These are phyloP conservation scores for Xylaria sp. DNA, from an alignment of 2,329 filamentous ascomycete genomes.

Conservation along the genomic window DNA sequence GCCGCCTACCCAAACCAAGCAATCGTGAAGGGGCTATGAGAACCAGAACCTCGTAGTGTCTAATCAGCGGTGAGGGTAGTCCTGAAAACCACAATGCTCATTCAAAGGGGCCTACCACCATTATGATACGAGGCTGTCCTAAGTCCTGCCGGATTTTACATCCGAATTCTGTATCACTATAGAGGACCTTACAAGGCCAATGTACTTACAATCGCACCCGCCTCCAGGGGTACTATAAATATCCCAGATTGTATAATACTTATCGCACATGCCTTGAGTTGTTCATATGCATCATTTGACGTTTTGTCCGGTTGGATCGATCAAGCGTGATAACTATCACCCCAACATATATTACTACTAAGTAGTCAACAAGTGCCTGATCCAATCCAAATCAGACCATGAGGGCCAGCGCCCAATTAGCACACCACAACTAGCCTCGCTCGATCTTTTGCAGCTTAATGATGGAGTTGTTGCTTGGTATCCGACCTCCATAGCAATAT, in stretches of 20 bases:
- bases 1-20: not conserved
- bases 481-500: too few relatives aligned
- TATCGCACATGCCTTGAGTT: not conserved
- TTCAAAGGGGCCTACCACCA: not conserved
- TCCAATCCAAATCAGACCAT: too few relatives aligned
- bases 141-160: constrained; percentile 10
- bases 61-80: not conserved
- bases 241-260: constrained; percentile 16
- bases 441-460: too few relatives aligned
- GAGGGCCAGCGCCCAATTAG: too few relatives aligned
- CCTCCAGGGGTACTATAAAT: not conserved
- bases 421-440: too few relatives aligned
- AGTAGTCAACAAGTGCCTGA: too few relatives aligned
- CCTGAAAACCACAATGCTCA: not conserved
- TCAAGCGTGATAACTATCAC: not conserved
- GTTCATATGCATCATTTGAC: too few relatives aligned
- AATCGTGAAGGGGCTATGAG: not conserved
- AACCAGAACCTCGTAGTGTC: not conserved
- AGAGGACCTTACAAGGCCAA: constrained; percentile 5
- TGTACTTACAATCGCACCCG: constrained; percentile 24
- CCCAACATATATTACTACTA: not conserved
- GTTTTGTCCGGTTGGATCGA: not conserved
- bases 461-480: too few relatives aligned
- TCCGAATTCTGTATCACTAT: constrained; percentile 32
- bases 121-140: too few relatives aligned